These are phyloP conservation scores for Pseudonitzschia multiseries DNA, from an alignment of 108 stramenopile species.

Conservation along the genomic window DNA sequence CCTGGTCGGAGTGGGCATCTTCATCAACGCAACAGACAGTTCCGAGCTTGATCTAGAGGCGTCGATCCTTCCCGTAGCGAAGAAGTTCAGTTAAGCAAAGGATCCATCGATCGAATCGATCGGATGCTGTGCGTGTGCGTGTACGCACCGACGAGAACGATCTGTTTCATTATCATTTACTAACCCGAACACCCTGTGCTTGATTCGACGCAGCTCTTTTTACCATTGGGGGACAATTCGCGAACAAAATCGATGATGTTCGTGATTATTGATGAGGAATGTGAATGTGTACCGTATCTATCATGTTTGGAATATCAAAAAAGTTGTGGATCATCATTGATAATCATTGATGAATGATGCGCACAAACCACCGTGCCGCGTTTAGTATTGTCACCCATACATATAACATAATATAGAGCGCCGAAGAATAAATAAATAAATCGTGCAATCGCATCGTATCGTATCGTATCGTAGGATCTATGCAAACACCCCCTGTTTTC, in stretches of 20 bases:
- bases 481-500: too few relatives aligned
- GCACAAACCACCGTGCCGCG: not conserved
- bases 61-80: constrained; percentile 72
- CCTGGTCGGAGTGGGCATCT: constrained; percentile 84
- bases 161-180: not conserved
- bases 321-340: not conserved
- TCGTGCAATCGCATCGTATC: too few relatives aligned
- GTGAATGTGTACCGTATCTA: not conserved
- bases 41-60: constrained; percentile 85
- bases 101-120: not conserved
- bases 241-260: not conserved
- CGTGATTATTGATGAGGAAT: constrained; percentile 8
- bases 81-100: constrained; percentile 71
- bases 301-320: not conserved
- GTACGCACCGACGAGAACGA: not conserved
- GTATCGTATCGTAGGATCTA: too few relatives aligned
- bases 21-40: constrained; percentile 85
- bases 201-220: not conserved
- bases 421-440: constrained; percentile 1
- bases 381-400: not conserved
- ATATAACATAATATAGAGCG: constrained; percentile 2
- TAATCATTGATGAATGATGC: not conserved
- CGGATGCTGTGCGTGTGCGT: too few relatives aligned
- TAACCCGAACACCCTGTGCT: not conserved
- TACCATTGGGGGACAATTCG: not conserved